Evolutionary conservation across 495 filamentous ascomycete species (phyloP).

Genomic region (Pseudevernia furfuracea): DNA sequence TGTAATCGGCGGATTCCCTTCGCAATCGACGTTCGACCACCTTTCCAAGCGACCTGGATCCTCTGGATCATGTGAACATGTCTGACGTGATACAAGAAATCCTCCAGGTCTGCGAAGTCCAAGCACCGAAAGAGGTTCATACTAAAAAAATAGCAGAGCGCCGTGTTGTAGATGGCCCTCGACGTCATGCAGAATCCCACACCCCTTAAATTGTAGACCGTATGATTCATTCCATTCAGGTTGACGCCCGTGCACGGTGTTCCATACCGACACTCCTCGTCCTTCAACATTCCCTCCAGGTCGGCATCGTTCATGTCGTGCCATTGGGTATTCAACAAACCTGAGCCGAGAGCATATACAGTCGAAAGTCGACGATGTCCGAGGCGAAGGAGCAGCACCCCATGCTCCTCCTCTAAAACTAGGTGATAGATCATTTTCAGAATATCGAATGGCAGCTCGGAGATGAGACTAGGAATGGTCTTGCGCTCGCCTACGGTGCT

Average conservation of each 20-base stretch:
- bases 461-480: neutral
- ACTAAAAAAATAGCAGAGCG: slow-evolving; percentile 1
- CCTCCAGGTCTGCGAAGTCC: neutral
- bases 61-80: neutral
- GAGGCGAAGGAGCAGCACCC: neutral
- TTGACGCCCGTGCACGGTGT: neutral
- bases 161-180: neutral
- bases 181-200: neutral
- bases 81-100: neutral
- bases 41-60: neutral
- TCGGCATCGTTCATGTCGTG: neutral
- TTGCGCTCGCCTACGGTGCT: slow-evolving; percentile 2
- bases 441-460: neutral
- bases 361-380: neutral
- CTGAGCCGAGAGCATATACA: neutral
- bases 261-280: neutral
- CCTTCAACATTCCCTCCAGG: neutral
- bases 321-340: neutral
- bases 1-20: neutral
- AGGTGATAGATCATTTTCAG: slow-evolving; percentile 3
- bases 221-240: neutral
- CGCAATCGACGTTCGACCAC: no score
- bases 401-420: neutral
- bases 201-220: neutral
- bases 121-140: neutral